phyloP scores from a whole-genome alignment of 78 protist genomes.

The Pigoraptor vietnamica region DNA sequence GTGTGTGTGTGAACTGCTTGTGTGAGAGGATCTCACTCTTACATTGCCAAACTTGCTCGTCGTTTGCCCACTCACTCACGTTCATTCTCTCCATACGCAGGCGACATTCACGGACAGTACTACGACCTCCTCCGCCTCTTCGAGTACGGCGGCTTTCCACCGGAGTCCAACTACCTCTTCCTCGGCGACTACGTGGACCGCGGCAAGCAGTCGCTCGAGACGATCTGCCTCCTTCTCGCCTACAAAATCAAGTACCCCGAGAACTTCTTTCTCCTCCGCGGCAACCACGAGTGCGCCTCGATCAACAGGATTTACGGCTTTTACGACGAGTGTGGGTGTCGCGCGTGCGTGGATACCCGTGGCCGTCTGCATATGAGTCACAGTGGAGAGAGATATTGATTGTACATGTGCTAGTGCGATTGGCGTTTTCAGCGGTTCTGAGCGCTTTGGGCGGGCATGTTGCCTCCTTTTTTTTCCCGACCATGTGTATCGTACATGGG shows the following conservation, averaged over 20 bases:
- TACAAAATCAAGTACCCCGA: conserved; percentile 99
- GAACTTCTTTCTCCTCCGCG: conserved; percentile 98
- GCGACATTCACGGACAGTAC: conserved; percentile 98
- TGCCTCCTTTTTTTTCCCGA: background rate
- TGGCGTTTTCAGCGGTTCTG: too few relatives aligned
- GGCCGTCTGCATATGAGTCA: background rate
- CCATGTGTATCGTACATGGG: too few relatives aligned
- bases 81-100: conserved; percentile 1
- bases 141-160: conserved; percentile 99
- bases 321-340: conserved; percentile 92
- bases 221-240: conserved; percentile 97
- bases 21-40: too few relatives aligned
- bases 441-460: too few relatives aligned
- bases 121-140: conserved; percentile 95
- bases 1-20: too few relatives aligned
- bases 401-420: background rate
- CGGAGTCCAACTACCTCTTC: conserved; percentile 98
- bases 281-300: conserved; percentile 99
- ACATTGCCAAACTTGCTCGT: too few relatives aligned
- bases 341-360: background rate
- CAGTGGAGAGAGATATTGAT: background rate
- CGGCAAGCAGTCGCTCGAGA: conserved; percentile 97
- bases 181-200: conserved; percentile 99
- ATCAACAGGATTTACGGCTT: conserved; percentile 99
- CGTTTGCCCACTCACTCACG: too few relatives aligned